Evolutionary conservation across 176 grass and related monocot genomes (phyloP).

Genomic region (Guadua angustifolia): DNA sequence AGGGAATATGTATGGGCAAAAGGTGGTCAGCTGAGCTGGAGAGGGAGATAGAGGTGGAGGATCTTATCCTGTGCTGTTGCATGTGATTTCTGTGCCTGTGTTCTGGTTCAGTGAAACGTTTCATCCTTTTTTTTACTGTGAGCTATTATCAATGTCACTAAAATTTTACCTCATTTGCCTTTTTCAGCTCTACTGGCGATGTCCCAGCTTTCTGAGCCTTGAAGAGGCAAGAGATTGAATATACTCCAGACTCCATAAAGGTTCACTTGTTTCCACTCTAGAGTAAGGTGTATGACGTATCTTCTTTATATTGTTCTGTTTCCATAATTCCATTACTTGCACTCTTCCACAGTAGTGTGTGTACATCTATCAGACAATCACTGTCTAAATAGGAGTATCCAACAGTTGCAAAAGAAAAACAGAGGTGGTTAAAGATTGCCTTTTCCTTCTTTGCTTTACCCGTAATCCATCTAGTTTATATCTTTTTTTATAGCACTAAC

Average conservation of each 20-base stretch:
- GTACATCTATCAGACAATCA: neutral
- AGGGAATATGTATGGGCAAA: conserved; percentile 33
- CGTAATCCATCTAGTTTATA: neutral
- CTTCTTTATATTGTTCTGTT: neutral
- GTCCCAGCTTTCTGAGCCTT: neutral
- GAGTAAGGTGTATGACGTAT: neutral
- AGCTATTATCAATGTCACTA: neutral
- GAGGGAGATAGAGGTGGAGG: neutral
- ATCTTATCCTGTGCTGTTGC: conserved; percentile 8
- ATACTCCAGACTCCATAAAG: conserved; percentile 3
- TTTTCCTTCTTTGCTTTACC: neutral
- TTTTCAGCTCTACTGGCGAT: neutral
- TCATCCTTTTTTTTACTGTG: neutral
- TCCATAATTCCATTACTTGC: neutral
- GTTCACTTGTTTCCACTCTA: neutral
- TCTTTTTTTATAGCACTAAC: neutral
- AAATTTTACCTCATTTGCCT: neutral
- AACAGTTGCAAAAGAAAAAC: neutral
- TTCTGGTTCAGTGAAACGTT: neutral
- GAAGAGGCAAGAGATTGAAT: conserved; percentile 3
- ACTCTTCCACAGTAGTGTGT: neutral
- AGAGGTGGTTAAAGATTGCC: neutral
- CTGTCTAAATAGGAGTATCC: neutral
- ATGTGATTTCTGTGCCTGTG: conserved; percentile 40
- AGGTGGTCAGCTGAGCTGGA: neutral